These are phyloP conservation scores for Phytophthora cactorum DNA, from an alignment of 352 stramenopile species.

Conservation along the genomic window DNA sequence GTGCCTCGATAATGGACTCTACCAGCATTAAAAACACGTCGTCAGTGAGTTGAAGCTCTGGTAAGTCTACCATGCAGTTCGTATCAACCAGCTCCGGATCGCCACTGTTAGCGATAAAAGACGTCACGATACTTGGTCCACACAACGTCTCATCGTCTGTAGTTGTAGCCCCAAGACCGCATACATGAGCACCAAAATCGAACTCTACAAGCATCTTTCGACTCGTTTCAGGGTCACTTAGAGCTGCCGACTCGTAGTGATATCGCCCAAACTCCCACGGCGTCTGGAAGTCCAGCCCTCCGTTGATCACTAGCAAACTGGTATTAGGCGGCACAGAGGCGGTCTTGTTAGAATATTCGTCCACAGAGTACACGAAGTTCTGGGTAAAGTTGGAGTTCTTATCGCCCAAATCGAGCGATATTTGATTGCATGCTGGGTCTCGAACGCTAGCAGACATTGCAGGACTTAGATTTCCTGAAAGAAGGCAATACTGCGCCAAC, in stretches of 20 bases:
- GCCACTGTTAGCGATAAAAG: slow-evolving; percentile 37
- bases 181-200: slow-evolving; percentile 48
- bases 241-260: slow-evolving; percentile 31
- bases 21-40: slow-evolving; percentile 24
- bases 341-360: slow-evolving; percentile 44
- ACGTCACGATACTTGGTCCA: slow-evolving; percentile 43
- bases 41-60: slow-evolving; percentile 30
- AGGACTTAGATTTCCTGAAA: slow-evolving; percentile 30
- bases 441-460: background rate
- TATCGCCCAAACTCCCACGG: slow-evolving; percentile 43
- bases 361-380: slow-evolving; percentile 37
- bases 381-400: slow-evolving; percentile 4
- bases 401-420: slow-evolving; percentile 5
- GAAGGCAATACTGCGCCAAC: slow-evolving; percentile 34
- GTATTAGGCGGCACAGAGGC: slow-evolving; percentile 35
- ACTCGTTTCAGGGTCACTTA: slow-evolving; percentile 22
- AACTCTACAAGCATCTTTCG: slow-evolving; percentile 54
- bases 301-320: slow-evolving; percentile 51
- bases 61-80: slow-evolving; percentile 45
- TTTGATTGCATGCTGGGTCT: slow-evolving; percentile 27
- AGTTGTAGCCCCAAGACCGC: slow-evolving; percentile 36
- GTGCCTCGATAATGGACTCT: slow-evolving; percentile 16
- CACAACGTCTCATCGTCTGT: slow-evolving; percentile 36
- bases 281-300: slow-evolving; percentile 51
- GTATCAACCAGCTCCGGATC: slow-evolving; percentile 38